Percentiles rank a stretch among this genome's conserved stretches.
Conservation (phyloP, 129 eudicot species). For the Logfia minima region DNA sequence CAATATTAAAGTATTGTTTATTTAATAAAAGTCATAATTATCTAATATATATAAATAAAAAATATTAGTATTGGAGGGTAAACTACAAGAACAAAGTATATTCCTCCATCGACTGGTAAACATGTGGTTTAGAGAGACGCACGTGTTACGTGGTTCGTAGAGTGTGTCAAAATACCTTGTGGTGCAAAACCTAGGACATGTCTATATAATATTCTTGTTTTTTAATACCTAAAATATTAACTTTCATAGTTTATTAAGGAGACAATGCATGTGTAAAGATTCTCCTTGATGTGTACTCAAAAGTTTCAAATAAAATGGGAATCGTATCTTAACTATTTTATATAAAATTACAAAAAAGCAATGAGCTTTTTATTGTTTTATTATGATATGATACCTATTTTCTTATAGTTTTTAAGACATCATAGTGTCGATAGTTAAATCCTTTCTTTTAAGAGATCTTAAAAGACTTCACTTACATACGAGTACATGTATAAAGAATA, state of each 20-base stretch:
- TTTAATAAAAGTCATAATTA: too few species aligned
- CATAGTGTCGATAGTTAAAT: too few species aligned
- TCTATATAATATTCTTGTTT: background rate
- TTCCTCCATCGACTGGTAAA: slow-evolving; percentile 8
- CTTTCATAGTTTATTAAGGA: background rate
- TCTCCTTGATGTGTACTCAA: slow-evolving; percentile 9
- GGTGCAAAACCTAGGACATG: slow-evolving; percentile 13
- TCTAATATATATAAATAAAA: too few species aligned
- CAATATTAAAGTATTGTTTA: too few species aligned
- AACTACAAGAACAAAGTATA: background rate
- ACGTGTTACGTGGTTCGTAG: slow-evolving; percentile 21
- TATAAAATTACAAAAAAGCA: background rate
- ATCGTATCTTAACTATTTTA: background rate
- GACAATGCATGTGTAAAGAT: slow-evolving; percentile 26
- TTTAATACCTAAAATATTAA: background rate
- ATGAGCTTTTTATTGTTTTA: background rate
- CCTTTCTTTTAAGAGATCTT: too few species aligned
- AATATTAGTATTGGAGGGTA: too few species aligned
- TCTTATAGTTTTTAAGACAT: too few species aligned
- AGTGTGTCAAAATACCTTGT: background rate
- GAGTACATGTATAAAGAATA: too few species aligned
- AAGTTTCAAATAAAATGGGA: slow-evolving; percentile 14
- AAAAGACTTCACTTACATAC: too few species aligned
- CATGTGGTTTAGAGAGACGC: slow-evolving; percentile 21
- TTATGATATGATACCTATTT: background rate